Evolutionary conservation across 768 basidiomycete genomes (phyloP), one percentile per base, ranked within the genome.

Genomic region (Hygrophoropsis aurantiaca): DNA sequence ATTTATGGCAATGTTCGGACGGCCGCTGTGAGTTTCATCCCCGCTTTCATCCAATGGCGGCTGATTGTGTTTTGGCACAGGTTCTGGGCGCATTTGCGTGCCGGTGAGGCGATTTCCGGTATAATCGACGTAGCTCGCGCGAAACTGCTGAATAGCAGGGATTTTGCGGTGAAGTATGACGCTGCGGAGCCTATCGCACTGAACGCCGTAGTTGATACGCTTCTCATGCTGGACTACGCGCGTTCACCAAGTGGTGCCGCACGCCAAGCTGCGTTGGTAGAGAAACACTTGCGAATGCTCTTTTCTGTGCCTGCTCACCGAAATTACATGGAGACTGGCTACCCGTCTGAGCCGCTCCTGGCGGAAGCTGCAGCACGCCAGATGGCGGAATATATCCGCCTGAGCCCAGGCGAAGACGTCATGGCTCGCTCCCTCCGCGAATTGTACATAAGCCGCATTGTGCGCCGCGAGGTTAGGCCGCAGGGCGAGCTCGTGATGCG

Each of bases 271-370:
- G 27, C 44, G n/a, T 48, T 58, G 5, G 55, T 60, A 19, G 55
- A 40, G 9, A 54, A 47, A 26, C 55, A 58, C 34, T 56, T 60
- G 59, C 43, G 55, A 13, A 43, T 53, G 9, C 50, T 37, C n/a
- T 60, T 42, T 37, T 51, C 55, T 30, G 48, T 60, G 11, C 59
- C 59, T 11, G 15, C 24, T 5, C 16, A 56, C 32, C 47, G 54
- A 11, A 7, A 6, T 7, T 64, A 60, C 33, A 21, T 69, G 24
- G 47, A 44, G 11, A 57, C 65, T 19, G 61, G 62, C 15, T 66
- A 62, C 35, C 55, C 68, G 6, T 68, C 68, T 11, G 68, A 70
- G 54, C 65, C 67, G n/a, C 39, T 68, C 20, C 58, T 69, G 3
- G 67, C 66, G 5, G 64, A 67, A 42, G 68, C 63, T 27, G 66